Percentiles rank a stretch among this genome's conserved stretches.
These are phyloP conservation scores for Penicillium olsonii DNA, from an alignment of 2,329 filamentous ascomycete species.

Conservation along the genomic window DNA sequence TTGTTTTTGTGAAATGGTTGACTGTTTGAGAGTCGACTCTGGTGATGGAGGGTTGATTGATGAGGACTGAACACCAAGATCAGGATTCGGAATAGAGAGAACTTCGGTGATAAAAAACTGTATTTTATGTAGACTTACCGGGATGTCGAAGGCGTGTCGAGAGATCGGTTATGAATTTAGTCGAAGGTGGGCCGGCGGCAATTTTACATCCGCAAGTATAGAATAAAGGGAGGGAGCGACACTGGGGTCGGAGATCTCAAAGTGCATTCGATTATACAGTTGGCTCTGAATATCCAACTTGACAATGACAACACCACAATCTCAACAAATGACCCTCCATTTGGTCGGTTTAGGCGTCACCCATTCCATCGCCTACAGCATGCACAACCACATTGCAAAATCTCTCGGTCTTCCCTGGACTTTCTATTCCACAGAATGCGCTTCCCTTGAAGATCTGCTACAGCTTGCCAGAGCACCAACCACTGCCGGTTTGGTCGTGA, in stretches of 20 bases:
- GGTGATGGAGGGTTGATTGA: no score
- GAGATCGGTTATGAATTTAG: constrained; percentile 15
- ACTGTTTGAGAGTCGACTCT: no score
- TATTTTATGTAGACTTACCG: neutral
- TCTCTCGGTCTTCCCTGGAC: constrained; percentile 18
- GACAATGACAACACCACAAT: neutral
- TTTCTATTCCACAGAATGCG: constrained; percentile 17
- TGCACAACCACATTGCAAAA: constrained; percentile 22
- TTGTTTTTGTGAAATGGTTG: no score
- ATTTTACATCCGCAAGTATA: neutral
- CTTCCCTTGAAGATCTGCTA: constrained; percentile 11
- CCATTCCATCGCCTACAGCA: constrained; percentile 19
- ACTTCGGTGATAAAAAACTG: no score
- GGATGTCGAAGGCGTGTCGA: neutral
- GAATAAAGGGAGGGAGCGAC: neutral
- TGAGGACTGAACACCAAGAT: no score
- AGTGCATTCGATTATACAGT: no score
- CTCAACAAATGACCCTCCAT: constrained; percentile 13
- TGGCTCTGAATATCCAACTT: neutral
- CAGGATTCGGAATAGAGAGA: no score
- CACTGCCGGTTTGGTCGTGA: constrained; percentile 17
- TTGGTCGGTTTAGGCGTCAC: constrained; percentile 19
- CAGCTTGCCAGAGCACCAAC: constrained; percentile 9
- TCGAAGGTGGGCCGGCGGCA: neutral
- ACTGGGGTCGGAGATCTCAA: neutral